Base-by-base conservation (phyloP, 1,284 basidiomycete species). In the Sporisorium graminicola region DNA sequence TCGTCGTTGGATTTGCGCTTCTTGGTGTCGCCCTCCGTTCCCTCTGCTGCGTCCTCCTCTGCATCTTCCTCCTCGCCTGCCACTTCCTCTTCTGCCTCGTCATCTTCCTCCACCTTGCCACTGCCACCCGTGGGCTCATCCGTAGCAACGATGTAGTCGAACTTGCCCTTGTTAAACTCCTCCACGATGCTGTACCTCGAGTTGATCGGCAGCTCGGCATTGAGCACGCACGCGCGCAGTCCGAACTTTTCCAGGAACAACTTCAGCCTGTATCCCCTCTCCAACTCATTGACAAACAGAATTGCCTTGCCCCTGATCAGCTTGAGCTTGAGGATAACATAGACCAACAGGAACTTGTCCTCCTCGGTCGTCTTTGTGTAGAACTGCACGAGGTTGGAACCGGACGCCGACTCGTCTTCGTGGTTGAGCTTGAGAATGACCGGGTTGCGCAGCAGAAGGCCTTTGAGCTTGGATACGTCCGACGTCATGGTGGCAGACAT, bases 401-500 rank as follows among this genome's bases (percentile, higher is more conserved):
- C 59, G 16, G 67, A 54, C 2, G 58, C 59, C 16, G 59, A 57
- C 14, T 78, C 74, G 52, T 80, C 71, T 13, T 76, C 56, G 42
- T 70, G 58, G 59, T 60, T 75, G n/a, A 83, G 58, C 33, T 69
- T 46, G 49, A 65, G 33, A 88, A 92, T 65, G 79, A 95, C 94
- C 5, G 95, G 95, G 86, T 92, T 94, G 47, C 94, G 89, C 27
- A 99, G 87, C 4, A 93, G 89, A 33, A 98, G 88, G 5, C 94
- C 94, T 86, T 97, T 96, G 63, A 99, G 88, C 71, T 91, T 89
- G 81, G 95, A 92, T 5, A 99, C 94, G 81, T 99, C 97, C 78
- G 95, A 93, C 20, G 94, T 95, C 91, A 99, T 92, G 0, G 97
- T 99, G 3, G 97, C 97, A 84, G 93, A 95, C 94, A 99, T 98